Percentiles rank a stretch among this genome's conserved stretches.
phyloP scores from a whole-genome alignment of 371 early-diverging fungal genomes.

The Lichtheimia corymbifera region DNA sequence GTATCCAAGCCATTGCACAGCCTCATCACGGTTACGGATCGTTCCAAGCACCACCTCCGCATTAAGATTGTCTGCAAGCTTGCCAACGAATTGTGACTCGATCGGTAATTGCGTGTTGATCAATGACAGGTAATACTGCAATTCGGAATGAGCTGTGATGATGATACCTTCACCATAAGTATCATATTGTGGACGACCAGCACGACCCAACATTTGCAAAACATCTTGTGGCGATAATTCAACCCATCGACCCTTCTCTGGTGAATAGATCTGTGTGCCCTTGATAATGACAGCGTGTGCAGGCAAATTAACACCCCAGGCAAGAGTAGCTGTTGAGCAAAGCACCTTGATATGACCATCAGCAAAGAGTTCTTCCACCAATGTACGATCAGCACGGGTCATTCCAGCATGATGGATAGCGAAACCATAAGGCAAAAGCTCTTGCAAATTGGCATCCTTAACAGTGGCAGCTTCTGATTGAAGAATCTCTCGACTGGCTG shows the following conservation, averaged over 20 bases:
- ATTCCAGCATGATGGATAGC: constrained; percentile 99
- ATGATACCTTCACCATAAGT: constrained; percentile 97
- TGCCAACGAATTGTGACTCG: constrained; percentile 93
- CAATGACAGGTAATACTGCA: constrained; percentile 93
- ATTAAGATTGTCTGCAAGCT: constrained; percentile 91
- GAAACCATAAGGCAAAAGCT: constrained; percentile 92
- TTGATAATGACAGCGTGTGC: constrained; percentile 99
- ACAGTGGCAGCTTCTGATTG: constrained; percentile 79
- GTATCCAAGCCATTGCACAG: constrained; percentile 95
- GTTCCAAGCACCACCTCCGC: constrained; percentile 97
- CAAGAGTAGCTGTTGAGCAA: constrained; percentile 98
- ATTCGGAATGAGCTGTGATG: constrained; percentile 91
- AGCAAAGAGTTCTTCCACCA: constrained; percentile 94
- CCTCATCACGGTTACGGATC: constrained; percentile 90
- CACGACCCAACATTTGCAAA: constrained; percentile 99
- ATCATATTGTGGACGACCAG: constrained; percentile 99
- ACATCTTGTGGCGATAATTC: constrained; percentile 96
- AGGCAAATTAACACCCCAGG: constrained; percentile 99
- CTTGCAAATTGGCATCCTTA: constrained; percentile 82
- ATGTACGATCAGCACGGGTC: constrained; percentile 89
- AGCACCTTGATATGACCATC: constrained; percentile 93
- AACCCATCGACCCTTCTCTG: constrained; percentile 92
- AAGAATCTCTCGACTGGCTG: constrained; percentile 83
- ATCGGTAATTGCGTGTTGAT: constrained; percentile 96
- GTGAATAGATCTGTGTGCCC: constrained; percentile 97